These are phyloP conservation scores for Alternaria panax DNA, from an alignment of 2,329 filamentous ascomycete species.

Conservation along the genomic window DNA sequence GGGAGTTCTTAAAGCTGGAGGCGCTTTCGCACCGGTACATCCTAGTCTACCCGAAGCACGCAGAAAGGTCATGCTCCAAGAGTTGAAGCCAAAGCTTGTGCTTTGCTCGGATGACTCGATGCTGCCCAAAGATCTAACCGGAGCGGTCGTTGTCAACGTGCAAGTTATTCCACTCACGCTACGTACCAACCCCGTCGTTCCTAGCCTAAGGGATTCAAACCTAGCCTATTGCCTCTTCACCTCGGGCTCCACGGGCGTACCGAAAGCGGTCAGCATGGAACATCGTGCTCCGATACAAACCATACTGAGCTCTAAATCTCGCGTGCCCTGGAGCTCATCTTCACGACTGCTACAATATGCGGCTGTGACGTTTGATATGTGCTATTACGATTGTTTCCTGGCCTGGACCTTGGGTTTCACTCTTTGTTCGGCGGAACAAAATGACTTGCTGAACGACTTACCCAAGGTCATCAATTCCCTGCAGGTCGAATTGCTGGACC, in stretches of 20 bases:
- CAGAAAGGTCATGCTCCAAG: constrained; percentile 45
- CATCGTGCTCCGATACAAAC: constrained; percentile 53
- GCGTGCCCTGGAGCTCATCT: constrained; percentile 50
- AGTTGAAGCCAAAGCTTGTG: constrained; percentile 42
- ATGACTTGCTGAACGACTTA: constrained; percentile 50
- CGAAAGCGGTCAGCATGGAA: constrained; percentile 55
- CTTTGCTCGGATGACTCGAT: constrained; percentile 21
- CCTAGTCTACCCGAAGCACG: constrained; percentile 45
- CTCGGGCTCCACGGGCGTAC: constrained; percentile 54
- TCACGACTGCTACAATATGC: constrained; percentile 55
- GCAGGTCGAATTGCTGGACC: constrained; percentile 49
- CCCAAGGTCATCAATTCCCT: constrained; percentile 45
- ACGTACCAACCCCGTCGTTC: constrained; percentile 35
- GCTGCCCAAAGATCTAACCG: neutral
- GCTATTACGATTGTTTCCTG: constrained; percentile 57
- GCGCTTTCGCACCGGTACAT: constrained; percentile 49
- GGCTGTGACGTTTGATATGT: constrained; percentile 56
- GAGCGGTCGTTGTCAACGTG: constrained; percentile 28
- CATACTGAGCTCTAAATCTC: constrained; percentile 47
- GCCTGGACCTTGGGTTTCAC: constrained; percentile 55
- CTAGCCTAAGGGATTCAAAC: constrained; percentile 32
- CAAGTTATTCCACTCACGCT: constrained; percentile 12
- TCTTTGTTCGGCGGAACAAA: constrained; percentile 51
- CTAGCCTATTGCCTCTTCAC: constrained; percentile 56
- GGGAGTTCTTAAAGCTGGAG: constrained; percentile 51